Percentiles rank a stretch among this genome's conserved stretches.
phyloP scores from a whole-genome alignment of 2,329 filamentous ascomycete genomes.

The Calonectria leucothoes region DNA sequence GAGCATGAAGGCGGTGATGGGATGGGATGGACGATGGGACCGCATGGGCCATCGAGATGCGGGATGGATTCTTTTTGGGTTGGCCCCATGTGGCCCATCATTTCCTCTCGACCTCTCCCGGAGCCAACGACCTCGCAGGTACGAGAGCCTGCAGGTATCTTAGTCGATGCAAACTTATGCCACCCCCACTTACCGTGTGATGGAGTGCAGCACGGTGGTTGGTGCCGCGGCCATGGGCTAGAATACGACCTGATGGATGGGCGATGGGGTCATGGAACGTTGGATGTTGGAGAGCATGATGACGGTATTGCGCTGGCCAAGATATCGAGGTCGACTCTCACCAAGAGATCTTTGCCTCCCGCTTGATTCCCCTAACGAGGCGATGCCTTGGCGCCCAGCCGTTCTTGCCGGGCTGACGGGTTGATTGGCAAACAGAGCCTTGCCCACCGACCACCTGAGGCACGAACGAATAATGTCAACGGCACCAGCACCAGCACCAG shows the following conservation, averaged over 20 bases:
- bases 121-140: conserved; percentile 7
- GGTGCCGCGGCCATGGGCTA: not conserved
- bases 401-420: conserved; percentile 8
- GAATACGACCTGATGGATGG: conserved; percentile 8
- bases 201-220: conserved; percentile 8
- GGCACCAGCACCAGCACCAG: not conserved
- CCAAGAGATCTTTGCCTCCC: not conserved
- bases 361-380: not conserved
- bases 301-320: not conserved
- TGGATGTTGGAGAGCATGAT: not conserved
- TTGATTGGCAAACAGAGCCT: conserved; percentile 1
- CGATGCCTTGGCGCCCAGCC: conserved; percentile 15
- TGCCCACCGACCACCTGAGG: not conserved
- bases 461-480: not conserved
- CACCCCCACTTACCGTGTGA: conserved; percentile 16
- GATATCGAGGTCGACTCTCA: not conserved
- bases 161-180: not conserved
- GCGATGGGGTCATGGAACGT: conserved; percentile 1
- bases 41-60: conserved; percentile 17
- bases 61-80: conserved; percentile 3
- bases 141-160: not conserved
- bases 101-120: conserved; percentile 2
- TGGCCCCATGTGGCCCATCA: conserved; percentile 17
- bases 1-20: not conserved
- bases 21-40: conserved; percentile 1